These are phyloP conservation scores for Colletotrichum lini DNA, from an alignment of 2,329 filamentous ascomycete species.

Conservation along the genomic window DNA sequence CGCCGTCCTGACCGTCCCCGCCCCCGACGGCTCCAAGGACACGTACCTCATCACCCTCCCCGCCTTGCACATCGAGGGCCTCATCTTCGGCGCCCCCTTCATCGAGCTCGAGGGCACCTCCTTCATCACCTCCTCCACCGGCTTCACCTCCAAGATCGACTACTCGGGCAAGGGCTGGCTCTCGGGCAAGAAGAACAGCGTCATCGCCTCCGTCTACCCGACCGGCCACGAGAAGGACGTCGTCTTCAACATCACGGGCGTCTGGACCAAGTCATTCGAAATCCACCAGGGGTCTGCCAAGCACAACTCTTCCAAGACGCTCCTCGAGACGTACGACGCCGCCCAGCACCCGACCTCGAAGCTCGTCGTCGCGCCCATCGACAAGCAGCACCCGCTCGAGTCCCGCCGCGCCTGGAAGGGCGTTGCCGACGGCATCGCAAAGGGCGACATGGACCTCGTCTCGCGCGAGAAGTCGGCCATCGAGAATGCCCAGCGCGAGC, in stretches of 20 bases:
- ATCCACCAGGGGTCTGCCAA: conserved; percentile 77
- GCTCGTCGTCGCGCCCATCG: conserved; percentile 79
- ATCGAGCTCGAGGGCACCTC: conserved; percentile 90
- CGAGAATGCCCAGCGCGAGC: conserved; percentile 86
- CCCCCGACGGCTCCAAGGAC: conserved; percentile 65
- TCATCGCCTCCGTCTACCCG: conserved; percentile 81
- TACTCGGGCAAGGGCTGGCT: conserved; percentile 96
- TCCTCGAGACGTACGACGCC: conserved; percentile 74
- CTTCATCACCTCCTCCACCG: conserved; percentile 88
- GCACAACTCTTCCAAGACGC: conserved; percentile 62
- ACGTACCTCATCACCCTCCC: conserved; percentile 93
- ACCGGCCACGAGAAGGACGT: conserved; percentile 80
- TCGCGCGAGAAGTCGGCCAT: conserved; percentile 87
- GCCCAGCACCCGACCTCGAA: conserved; percentile 72
- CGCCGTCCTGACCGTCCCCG: conserved; percentile 82
- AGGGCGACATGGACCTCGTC: conserved; percentile 87
- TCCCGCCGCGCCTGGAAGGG: conserved; percentile 89
- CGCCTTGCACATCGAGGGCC: conserved; percentile 91
- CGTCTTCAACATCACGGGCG: conserved; percentile 86
- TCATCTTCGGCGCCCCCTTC: conserved; percentile 89
- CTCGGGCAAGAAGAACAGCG: conserved; percentile 94
- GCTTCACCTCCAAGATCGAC: conserved; percentile 90
- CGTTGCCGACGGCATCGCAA: conserved; percentile 84
- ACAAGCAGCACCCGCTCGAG: conserved; percentile 89
- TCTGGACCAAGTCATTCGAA: conserved; percentile 89